Evolutionary conservation across 768 basidiomycete species (phyloP).

Genomic region (Brasilioporus rufonigricans): DNA sequence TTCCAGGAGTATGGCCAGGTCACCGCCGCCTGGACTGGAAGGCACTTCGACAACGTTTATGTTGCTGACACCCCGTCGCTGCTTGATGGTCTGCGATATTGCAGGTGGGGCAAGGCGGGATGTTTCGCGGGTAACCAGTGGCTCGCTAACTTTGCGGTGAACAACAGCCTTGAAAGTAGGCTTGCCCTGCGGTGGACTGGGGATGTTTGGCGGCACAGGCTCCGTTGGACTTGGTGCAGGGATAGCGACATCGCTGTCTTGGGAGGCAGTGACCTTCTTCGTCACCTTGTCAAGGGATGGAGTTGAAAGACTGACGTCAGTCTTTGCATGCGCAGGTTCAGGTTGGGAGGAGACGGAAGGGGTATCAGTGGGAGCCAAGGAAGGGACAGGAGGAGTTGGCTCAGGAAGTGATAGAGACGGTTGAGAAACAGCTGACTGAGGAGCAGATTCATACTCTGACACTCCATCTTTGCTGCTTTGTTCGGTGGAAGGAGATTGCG

Average conservation of each 20-base stretch:
- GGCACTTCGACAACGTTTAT: slow-evolving; percentile 33
- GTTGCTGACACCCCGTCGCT: slow-evolving; percentile 27
- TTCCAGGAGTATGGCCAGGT: slow-evolving; percentile 52
- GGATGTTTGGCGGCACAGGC: slow-evolving; percentile 3
- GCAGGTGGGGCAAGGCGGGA: slow-evolving; percentile 16
- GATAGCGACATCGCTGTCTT: not conserved
- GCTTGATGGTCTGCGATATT: slow-evolving; percentile 31
- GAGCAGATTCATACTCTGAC: slow-evolving; percentile 16
- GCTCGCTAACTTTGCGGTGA: slow-evolving; percentile 51
- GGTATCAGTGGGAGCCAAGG: not conserved
- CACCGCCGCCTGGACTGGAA: slow-evolving; percentile 48
- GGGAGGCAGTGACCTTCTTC: not conserved
- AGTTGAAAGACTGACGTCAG: not conserved
- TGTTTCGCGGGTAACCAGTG: slow-evolving; percentile 14
- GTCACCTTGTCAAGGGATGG: not conserved
- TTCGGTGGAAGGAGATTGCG: not conserved
- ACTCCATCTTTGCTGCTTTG: slow-evolving; percentile 2
- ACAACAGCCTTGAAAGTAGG: slow-evolving; percentile 54
- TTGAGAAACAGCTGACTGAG: slow-evolving; percentile 13
- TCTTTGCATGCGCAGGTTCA: not conserved
- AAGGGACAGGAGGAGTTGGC: not conserved
- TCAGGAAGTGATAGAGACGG: slow-evolving; percentile 3
- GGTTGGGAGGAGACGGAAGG: not conserved
- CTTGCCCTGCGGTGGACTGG: slow-evolving; percentile 13
- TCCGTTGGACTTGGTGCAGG: slow-evolving; percentile 3